Conservation (phyloP, 2,329 filamentous ascomycete species). For the Ascochyta koolunga region DNA sequence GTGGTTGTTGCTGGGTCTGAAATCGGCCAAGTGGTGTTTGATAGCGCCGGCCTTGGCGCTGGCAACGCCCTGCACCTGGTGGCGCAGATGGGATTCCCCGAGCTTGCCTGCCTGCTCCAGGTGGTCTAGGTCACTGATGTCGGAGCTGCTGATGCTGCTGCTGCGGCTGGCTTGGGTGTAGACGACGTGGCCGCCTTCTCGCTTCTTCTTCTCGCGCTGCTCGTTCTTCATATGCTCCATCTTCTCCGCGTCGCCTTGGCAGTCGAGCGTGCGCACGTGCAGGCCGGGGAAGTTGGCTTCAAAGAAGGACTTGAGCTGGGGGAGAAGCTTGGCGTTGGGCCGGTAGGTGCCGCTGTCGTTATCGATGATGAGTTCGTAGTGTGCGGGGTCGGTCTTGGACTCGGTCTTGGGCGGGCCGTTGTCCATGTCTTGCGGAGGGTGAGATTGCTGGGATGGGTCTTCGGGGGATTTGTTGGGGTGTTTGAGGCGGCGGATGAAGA, state of each 20-base stretch:
- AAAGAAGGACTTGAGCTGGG: conserved; percentile 73
- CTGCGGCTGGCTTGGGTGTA: conserved; percentile 59
- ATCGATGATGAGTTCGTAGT: conserved; percentile 90
- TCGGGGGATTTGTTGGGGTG: conserved; percentile 51
- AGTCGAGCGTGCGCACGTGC: conserved; percentile 75
- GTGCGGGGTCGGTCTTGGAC: conserved; percentile 57
- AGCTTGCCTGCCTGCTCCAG: conserved; percentile 33
- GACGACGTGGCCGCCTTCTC: conserved; percentile 57
- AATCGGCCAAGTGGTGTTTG: conserved; percentile 36
- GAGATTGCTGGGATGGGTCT: conserved; percentile 50
- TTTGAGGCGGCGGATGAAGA: conserved; percentile 78
- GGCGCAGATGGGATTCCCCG: conserved; percentile 33
- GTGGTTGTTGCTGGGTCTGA: conserved; percentile 26
- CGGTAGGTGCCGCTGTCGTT: conserved; percentile 95
- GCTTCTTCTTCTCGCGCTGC: conserved; percentile 77
- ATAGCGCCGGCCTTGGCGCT: conserved; percentile 28
- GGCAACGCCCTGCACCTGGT: conserved; percentile 36
- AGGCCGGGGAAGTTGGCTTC: conserved; percentile 77
- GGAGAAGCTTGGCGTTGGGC: conserved; percentile 78
- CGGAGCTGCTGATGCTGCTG: conserved; percentile 59
- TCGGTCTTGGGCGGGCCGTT: conserved; percentile 52
- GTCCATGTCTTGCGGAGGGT: conserved; percentile 59
- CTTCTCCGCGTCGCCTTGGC: conserved; percentile 71
- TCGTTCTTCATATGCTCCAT: conserved; percentile 76
- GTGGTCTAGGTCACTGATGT: conserved; percentile 63